Conservation (phyloP, 208 protist genomes). For the Porcisia deanei region DNA sequence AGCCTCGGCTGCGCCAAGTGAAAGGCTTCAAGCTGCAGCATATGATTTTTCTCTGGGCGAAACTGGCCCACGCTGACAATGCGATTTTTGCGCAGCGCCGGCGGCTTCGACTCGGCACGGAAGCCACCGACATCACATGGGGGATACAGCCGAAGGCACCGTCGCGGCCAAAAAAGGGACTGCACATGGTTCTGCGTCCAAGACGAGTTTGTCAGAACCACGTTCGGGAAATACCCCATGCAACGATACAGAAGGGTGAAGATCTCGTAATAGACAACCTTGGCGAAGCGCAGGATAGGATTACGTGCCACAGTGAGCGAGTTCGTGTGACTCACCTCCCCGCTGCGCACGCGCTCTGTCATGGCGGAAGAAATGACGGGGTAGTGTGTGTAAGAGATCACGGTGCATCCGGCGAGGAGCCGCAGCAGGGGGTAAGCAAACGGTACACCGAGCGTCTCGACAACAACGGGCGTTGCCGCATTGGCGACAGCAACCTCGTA, state of each 20-base stretch:
- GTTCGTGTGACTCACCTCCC: slow-evolving; percentile 82
- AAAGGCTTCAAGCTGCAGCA: slow-evolving; percentile 93
- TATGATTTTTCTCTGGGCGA: slow-evolving; percentile 98
- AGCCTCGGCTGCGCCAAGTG: slow-evolving; percentile 37
- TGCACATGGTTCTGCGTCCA: slow-evolving; percentile 97
- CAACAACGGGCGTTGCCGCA: slow-evolving; percentile 46
- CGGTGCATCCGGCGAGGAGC: slow-evolving; percentile 69
- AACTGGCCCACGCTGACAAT: slow-evolving; percentile 97
- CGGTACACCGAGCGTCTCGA: slow-evolving; percentile 97
- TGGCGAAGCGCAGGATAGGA: slow-evolving; percentile 49
- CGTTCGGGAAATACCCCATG: slow-evolving; percentile 71
- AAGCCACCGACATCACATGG: slow-evolving; percentile 89
- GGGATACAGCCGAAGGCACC: slow-evolving; percentile 83
- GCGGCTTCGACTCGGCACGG: slow-evolving; percentile 22
- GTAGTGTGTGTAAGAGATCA: slow-evolving; percentile 98
- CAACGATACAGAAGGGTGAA: slow-evolving; percentile 91
- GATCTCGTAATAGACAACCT: slow-evolving; percentile 88
- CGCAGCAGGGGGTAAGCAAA: slow-evolving; percentile 94
- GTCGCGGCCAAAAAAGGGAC: slow-evolving; percentile 72
- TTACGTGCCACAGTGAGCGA: slow-evolving; percentile 40
- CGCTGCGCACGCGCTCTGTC: slow-evolving; percentile 53
- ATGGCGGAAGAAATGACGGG: slow-evolving; percentile 95
- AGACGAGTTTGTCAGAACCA: slow-evolving; percentile 95
- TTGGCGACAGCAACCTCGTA: slow-evolving; percentile 86
- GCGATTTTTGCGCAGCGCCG: slow-evolving; percentile 42